These are phyloP conservation scores for Saccharomyces pastorianus DNA, from an alignment of 1,139 yeast species.

Conservation along the genomic window DNA sequence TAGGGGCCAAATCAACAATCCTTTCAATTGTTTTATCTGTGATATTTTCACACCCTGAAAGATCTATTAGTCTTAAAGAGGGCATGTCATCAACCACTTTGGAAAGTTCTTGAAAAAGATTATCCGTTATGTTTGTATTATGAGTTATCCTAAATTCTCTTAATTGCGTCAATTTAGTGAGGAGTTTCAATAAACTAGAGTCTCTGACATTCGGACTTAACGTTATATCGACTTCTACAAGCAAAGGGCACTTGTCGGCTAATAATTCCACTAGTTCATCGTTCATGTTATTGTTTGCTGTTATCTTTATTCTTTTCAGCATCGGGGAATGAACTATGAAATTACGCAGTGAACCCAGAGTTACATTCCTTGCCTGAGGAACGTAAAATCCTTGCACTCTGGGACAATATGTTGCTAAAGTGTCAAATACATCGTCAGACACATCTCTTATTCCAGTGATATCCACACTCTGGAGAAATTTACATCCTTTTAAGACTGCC, in stretches of 20 bases:
- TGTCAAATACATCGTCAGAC: conserved; percentile 57
- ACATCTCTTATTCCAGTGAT: conserved; percentile 72
- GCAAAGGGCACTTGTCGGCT: conserved; percentile 60
- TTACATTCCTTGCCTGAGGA: conserved; percentile 67
- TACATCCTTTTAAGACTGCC: conserved; percentile 54
- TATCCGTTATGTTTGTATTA: conserved; percentile 62
- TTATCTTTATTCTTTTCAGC: conserved; percentile 75
- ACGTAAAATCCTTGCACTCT: conserved; percentile 86
- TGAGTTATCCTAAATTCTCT: conserved; percentile 79
- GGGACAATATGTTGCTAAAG: conserved; percentile 66
- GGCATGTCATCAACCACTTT: conserved; percentile 33
- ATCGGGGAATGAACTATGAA: conserved; percentile 60
- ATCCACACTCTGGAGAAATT: conserved; percentile 75
- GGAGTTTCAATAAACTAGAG: conserved; percentile 49
- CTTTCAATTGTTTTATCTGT: conserved; percentile 74
- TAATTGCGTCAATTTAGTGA: conserved; percentile 56
- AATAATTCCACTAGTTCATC: conserved; percentile 58
- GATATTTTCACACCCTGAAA: conserved; percentile 75
- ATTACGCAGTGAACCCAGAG: conserved; percentile 55
- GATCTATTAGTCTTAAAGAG: conserved; percentile 67
- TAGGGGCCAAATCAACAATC: conserved; percentile 70
- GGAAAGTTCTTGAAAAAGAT: conserved; percentile 28
- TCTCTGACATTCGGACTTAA: conserved; percentile 73
- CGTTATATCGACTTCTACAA: conserved; percentile 87
- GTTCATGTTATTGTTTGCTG: conserved; percentile 59